A percentile compares a stretch with the other conserved stretches of the same genome.
Evolutionary conservation across 495 filamentous ascomycete species (phyloP).

Genomic region (Hypoxylon subgilvum): DNA sequence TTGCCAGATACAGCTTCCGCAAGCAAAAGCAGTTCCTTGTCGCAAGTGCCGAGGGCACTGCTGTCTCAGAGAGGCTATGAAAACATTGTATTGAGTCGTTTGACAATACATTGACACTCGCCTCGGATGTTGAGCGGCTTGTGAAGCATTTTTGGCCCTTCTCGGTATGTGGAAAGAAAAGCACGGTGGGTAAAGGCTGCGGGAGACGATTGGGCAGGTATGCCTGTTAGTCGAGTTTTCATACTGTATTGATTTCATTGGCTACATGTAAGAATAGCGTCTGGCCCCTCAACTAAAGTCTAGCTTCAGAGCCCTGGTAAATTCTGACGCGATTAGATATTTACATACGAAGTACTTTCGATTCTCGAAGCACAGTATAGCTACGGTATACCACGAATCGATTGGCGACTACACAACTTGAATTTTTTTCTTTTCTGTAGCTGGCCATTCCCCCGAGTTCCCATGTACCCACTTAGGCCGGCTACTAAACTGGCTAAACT

Average conservation of each 20-base stretch:
- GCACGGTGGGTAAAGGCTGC: too few species aligned
- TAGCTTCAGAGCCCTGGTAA: too few species aligned
- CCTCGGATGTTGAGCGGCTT: neutral
- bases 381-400: neutral
- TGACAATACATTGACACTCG: neutral
- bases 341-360: too few species aligned
- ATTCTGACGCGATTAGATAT: too few species aligned
- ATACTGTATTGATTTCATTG: conserved; percentile 20
- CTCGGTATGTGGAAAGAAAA: too few species aligned
- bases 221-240: conserved; percentile 2
- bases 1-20: too few species aligned
- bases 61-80: neutral
- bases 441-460: neutral
- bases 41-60: conserved; percentile 3
- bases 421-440: neutral
- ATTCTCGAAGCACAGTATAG: conserved; percentile 8
- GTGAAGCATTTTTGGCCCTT: neutral
- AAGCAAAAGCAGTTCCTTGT: neutral
- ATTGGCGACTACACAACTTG: neutral
- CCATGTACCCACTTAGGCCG: conserved; percentile 18
- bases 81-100: neutral
- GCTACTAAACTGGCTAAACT: conserved; percentile 23
- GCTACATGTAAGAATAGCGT: conserved; percentile 25
- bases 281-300: neutral
- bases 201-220: too few species aligned